A percentile compares a stretch with the other conserved stretches of the same genome.
Evolutionary conservation across 2,329 filamentous ascomycete genomes (phyloP).

Genomic region (Blastomyces parvus): DNA sequence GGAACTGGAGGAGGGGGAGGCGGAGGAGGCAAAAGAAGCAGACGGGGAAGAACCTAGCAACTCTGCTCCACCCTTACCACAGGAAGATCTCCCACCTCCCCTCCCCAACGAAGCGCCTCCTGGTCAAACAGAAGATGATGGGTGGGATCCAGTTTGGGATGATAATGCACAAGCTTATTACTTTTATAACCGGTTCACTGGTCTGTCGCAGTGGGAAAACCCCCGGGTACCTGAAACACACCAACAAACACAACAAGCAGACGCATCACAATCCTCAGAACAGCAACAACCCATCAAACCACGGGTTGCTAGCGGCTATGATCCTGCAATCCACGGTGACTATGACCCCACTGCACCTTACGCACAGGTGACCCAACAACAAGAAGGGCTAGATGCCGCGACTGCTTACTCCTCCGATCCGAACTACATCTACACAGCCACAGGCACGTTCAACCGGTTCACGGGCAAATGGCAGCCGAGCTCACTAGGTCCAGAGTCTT

Average conservation of each 20-base stretch:
- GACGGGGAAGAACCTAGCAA: conserved; percentile 18
- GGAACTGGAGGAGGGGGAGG: conserved; percentile 9
- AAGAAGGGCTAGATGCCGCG: conserved; percentile 25
- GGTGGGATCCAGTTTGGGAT: conserved; percentile 78
- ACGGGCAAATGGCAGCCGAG: conserved; percentile 71
- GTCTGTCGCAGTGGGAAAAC: conserved; percentile 73
- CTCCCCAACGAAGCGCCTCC: conserved; percentile 47
- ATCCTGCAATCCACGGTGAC: conserved; percentile 89
- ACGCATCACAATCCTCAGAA: conserved; percentile 22
- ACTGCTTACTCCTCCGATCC: conserved; percentile 29
- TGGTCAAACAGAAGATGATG: conserved; percentile 46
- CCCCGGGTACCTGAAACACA: conserved; percentile 54
- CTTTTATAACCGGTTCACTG: conserved; percentile 75
- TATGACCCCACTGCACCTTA: conserved; percentile 97
- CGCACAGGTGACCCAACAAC: conserved; percentile 47
- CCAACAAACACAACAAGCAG: conserved; percentile 14
- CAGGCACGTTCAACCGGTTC: conserved; percentile 80
- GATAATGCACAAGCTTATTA: conserved; percentile 59
- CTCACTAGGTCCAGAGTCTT: conserved; percentile 60
- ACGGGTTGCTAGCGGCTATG: conserved; percentile 63
- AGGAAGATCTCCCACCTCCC: conserved; percentile 38
- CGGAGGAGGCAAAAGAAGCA: conserved; percentile 14
- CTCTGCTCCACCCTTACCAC: conserved; percentile 33
- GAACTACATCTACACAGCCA: conserved; percentile 51
- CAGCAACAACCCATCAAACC: conserved; percentile 24